Evolutionary conservation across 495 filamentous ascomycete species (phyloP).

Genomic region (Daldinia concentrica): DNA sequence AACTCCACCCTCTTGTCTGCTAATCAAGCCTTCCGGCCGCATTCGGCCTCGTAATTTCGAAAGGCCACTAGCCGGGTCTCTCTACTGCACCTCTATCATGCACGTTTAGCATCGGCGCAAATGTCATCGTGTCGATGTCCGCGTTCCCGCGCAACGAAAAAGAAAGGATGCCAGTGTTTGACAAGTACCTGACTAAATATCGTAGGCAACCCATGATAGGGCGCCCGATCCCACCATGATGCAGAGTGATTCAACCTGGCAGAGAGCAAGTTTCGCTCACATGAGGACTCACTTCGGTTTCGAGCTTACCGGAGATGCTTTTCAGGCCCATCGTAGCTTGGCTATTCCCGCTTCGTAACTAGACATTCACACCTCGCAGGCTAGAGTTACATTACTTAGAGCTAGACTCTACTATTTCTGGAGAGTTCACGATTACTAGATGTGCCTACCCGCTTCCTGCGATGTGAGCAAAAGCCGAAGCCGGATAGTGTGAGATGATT

Average conservation of each 20-base stretch:
- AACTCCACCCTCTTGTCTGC: constrained; percentile 30
- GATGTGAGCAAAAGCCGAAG: constrained; percentile 29
- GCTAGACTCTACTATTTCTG: constrained; percentile 26
- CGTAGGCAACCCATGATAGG: constrained; percentile 32
- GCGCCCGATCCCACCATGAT: constrained; percentile 24
- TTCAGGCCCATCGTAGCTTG: constrained; percentile 23
- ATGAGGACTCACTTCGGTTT: constrained; percentile 26
- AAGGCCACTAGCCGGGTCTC: constrained; percentile 21
- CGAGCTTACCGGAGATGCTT: constrained; percentile 18
- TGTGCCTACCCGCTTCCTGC: constrained; percentile 27
- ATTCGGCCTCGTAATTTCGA: constrained; percentile 33
- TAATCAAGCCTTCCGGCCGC: constrained; percentile 28
- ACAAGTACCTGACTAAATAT: constrained; percentile 42
- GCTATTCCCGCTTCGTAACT: constrained; percentile 24
- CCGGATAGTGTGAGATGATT: constrained; percentile 24
- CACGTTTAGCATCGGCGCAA: constrained; percentile 33
- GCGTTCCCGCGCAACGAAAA: constrained; percentile 37
- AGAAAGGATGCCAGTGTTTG: constrained; percentile 32
- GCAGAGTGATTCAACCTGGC: constrained; percentile 26
- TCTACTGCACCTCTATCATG: constrained; percentile 34
- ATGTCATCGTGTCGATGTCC: constrained; percentile 33
- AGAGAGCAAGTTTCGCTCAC: constrained; percentile 21
- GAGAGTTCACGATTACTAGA: constrained; percentile 15
- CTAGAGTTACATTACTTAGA: constrained; percentile 27
- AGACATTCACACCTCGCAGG: constrained; percentile 14